Percentiles rank a stretch among this genome's conserved stretches.
Evolutionary conservation across 805 yeast species (phyloP).

Genomic region (Cyberlindnera nakhonratchasimensis): DNA sequence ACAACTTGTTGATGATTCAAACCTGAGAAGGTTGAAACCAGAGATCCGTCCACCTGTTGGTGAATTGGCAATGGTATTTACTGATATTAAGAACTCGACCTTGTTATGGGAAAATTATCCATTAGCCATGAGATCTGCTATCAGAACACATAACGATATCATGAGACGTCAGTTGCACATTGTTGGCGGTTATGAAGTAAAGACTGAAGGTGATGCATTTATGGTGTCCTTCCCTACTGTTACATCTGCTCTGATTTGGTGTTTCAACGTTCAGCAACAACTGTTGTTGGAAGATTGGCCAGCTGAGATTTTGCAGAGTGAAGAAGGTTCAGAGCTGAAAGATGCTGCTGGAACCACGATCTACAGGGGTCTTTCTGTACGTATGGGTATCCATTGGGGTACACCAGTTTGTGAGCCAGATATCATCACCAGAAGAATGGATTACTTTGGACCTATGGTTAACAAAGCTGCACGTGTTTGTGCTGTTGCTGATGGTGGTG

Average conservation of each 20-base stretch:
- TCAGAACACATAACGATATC: constrained; percentile 86
- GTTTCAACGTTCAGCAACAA: constrained; percentile 87
- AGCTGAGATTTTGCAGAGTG: constrained; percentile 76
- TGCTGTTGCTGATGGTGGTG: constrained; percentile 98
- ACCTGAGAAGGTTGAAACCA: constrained; percentile 75
- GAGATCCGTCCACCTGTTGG: constrained; percentile 96
- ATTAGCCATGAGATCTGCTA: constrained; percentile 93
- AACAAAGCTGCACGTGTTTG: constrained; percentile 91
- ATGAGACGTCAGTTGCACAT: constrained; percentile 92
- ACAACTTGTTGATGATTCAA: constrained; percentile 68
- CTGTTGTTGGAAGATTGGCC: constrained; percentile 92
- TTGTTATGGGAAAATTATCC: constrained; percentile 91
- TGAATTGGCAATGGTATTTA: constrained; percentile 90
- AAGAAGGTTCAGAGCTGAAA: constrained; percentile 76
- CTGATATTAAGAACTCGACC: constrained; percentile 95
- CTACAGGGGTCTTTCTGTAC: constrained; percentile 86
- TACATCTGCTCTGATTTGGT: constrained; percentile 87
- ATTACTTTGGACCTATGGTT: constrained; percentile 98
- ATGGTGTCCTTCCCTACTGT: constrained; percentile 97
- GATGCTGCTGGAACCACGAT: constrained; percentile 57
- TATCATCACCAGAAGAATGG: constrained; percentile 95
- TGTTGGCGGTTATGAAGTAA: constrained; percentile 96
- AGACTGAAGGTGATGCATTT: constrained; percentile 98
- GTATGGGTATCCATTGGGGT: constrained; percentile 99
- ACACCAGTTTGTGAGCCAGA: constrained; percentile 94